Percentiles rank a stretch among this genome's conserved stretches.
These are phyloP conservation scores for Ampelocalamus luodianensis DNA, from an alignment of 176 grass and related monocot genomes.

Conservation along the genomic window DNA sequence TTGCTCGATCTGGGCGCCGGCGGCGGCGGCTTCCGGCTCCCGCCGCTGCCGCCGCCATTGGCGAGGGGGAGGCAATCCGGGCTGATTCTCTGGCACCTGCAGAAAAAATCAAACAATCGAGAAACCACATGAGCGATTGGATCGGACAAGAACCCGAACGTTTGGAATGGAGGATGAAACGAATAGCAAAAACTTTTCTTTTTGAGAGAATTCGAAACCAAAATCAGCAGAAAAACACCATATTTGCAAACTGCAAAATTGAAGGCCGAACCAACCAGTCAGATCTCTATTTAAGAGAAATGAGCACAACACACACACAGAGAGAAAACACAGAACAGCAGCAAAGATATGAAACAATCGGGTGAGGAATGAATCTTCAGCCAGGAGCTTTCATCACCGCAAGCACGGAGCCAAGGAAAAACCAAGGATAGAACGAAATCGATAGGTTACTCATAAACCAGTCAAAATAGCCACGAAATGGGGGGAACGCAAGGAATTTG, in stretches of 20 bases:
- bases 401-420: background rate
- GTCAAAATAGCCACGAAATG: slow-evolving; percentile 14
- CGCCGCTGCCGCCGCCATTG: slow-evolving; percentile 36
- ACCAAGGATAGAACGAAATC: background rate
- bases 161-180: slow-evolving; percentile 15
- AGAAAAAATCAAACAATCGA: slow-evolving; percentile 3
- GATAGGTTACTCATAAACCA: background rate
- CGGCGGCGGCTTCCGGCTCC: slow-evolving; percentile 28
- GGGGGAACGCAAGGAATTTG: slow-evolving; percentile 29
- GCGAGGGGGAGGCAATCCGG: slow-evolving; percentile 56
- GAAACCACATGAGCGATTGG: slow-evolving; percentile 8
- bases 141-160: slow-evolving; percentile 33
- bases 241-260: background rate
- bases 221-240: slow-evolving; percentile 1
- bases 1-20: slow-evolving; percentile 47
- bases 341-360: background rate
- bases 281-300: slow-evolving; percentile 25
- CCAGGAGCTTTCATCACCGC: background rate
- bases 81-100: slow-evolving; percentile 69
- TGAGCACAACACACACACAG: background rate
- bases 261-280: background rate
- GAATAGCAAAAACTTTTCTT: background rate
- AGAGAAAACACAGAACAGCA: background rate
- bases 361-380: background rate
- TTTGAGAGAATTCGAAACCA: slow-evolving; percentile 17